Conservation (phyloP, 805 yeast genomes). For the Kurtzmaniella fragi region DNA sequence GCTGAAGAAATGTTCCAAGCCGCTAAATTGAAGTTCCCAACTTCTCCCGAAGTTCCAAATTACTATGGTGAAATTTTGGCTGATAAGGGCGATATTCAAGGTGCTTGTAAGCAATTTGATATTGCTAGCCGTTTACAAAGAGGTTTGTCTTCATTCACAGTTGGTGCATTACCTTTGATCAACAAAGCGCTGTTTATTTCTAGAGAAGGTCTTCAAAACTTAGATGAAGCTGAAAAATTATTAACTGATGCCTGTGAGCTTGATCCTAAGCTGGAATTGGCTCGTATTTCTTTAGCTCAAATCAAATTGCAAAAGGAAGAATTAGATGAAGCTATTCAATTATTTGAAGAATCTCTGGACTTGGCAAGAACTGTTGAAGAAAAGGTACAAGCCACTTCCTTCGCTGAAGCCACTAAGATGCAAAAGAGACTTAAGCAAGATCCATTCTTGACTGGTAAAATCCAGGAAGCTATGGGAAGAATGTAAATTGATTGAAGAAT, state of each 20-base stretch:
- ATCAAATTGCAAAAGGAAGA: constrained; percentile 78
- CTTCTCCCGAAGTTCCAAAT: constrained; percentile 88
- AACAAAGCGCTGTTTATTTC: constrained; percentile 79
- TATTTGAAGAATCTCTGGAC: constrained; percentile 78
- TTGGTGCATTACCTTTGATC: constrained; percentile 85
- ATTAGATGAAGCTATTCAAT: constrained; percentile 72
- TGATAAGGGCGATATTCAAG: constrained; percentile 67
- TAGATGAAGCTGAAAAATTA: constrained; percentile 55
- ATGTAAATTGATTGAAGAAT: constrained; percentile 9
- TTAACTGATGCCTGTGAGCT: constrained; percentile 71
- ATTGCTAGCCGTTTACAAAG: constrained; percentile 79
- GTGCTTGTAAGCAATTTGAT: constrained; percentile 81
- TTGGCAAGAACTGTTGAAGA: constrained; percentile 83
- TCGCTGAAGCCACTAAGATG: constrained; percentile 88
- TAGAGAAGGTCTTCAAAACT: constrained; percentile 44
- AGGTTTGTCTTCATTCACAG: constrained; percentile 59
- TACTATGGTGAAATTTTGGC: constrained; percentile 92
- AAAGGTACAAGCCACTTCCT: constrained; percentile 83
- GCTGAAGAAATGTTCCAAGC: constrained; percentile 64
- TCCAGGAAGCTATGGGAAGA: constrained; percentile 51
- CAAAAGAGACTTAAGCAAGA: constrained; percentile 75
- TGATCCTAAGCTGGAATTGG: constrained; percentile 88
- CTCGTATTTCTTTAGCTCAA: constrained; percentile 89
- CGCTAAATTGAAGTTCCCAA: constrained; percentile 72
- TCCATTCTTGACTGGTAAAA: constrained; percentile 57